A percentile compares a stretch with the other conserved stretches of the same genome.
phyloP scores from a whole-genome alignment of 208 protist species.

The Acanthamoeba healyi region DNA sequence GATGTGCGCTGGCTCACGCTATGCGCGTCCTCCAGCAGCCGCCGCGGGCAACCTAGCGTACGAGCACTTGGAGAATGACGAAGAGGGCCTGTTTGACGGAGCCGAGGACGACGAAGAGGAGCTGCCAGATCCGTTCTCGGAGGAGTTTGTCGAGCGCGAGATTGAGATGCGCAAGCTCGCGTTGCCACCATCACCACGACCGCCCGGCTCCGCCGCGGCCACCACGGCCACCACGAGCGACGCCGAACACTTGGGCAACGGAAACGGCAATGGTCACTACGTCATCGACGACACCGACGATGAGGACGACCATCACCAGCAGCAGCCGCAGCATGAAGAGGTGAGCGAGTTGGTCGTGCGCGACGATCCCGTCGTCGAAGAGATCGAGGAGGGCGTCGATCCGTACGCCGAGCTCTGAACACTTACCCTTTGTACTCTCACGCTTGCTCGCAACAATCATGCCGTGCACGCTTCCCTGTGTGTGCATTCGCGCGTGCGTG shows the following conservation, averaged over 20 bases:
- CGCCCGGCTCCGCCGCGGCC: too few species aligned
- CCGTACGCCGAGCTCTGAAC: neutral
- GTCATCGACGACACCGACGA: neutral
- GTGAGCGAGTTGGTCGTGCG: constrained; percentile 16
- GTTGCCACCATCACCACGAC: neutral
- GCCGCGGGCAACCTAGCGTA: neutral
- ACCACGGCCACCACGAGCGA: neutral
- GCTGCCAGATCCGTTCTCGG: constrained; percentile 37
- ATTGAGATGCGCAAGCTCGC: constrained; percentile 18
- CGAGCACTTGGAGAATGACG: neutral
- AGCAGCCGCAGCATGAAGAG: neutral
- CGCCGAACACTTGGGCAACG: too few species aligned
- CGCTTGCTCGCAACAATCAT: too few species aligned
- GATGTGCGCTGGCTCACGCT: too few species aligned
- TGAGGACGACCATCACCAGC: neutral
- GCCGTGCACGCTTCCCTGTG: too few species aligned
- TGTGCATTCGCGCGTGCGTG: too few species aligned
- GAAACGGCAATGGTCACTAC: neutral
- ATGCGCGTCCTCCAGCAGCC: neutral
- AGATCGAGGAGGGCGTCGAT: neutral
- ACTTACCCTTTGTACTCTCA: too few species aligned
- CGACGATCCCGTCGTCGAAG: neutral
- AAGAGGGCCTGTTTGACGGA: constrained; percentile 26
- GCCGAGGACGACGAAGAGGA: constrained; percentile 62
- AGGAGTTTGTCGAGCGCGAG: constrained; percentile 19